Percentiles rank a stretch among this genome's conserved stretches.
Evolutionary conservation across 2,329 filamentous ascomycete species (phyloP).

Genomic region (Penicillium decumbens): DNA sequence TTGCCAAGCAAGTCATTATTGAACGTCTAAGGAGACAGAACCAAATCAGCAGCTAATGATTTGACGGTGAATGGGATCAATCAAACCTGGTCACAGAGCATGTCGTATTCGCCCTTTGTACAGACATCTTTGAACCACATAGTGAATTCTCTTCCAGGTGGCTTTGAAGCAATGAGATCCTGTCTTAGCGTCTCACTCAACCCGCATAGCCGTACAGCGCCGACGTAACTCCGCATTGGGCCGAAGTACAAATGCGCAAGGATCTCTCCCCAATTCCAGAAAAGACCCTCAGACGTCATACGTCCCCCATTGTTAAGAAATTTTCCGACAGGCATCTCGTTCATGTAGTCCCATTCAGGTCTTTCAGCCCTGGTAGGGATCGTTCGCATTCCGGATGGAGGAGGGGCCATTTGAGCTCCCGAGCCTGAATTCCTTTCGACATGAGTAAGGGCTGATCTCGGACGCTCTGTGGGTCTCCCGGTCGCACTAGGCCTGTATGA

Average conservation of each 20-base stretch:
- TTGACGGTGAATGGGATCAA: neutral
- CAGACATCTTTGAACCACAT: constrained; percentile 35
- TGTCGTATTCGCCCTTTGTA: constrained; percentile 25
- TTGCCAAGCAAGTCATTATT: constrained; percentile 14
- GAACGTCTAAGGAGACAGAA: neutral
- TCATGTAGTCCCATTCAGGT: constrained; percentile 1
- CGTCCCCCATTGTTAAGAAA: neutral
- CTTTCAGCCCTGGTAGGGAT: neutral
- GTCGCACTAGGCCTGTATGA: neutral
- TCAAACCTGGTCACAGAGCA: constrained; percentile 25
- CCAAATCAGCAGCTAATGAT: neutral
- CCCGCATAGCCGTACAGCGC: constrained; percentile 30
- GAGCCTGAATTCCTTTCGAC: too few species aligned
- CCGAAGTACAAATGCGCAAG: constrained; percentile 31
- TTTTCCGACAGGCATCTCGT: constrained; percentile 6
- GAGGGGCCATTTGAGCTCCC: too few species aligned
- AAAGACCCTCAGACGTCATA: constrained; percentile 2
- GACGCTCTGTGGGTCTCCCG: neutral
- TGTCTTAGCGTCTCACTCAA: constrained; percentile 8
- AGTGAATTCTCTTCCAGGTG: constrained; percentile 11
- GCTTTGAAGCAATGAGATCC: constrained; percentile 14
- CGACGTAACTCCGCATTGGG: constrained; percentile 25
- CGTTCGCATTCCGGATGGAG: neutral
- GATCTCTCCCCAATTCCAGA: constrained; percentile 27
- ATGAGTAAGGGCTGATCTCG: too few species aligned